Percentiles rank a stretch among this genome's conserved stretches.
These are phyloP conservation scores for Huntiella decipiens DNA, from an alignment of 2,329 filamentous ascomycete genomes.

Conservation along the genomic window DNA sequence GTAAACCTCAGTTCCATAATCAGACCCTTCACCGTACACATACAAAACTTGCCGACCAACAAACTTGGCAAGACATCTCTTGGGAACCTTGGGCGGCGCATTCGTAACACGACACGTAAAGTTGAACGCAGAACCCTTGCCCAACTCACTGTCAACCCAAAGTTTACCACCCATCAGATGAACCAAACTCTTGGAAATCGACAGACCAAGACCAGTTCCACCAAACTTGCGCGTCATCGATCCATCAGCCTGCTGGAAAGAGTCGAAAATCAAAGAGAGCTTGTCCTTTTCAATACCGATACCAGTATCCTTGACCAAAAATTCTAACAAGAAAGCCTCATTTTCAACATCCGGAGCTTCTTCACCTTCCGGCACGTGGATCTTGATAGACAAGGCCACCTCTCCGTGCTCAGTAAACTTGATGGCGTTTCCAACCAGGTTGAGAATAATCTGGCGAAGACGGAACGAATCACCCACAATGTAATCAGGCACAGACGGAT, in stretches of 20 bases:
- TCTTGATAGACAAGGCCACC: conserved; percentile 78
- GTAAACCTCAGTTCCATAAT: conserved; percentile 56
- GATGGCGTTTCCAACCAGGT: conserved; percentile 93
- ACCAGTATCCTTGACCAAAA: conserved; percentile 86
- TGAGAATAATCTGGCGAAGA: conserved; percentile 87
- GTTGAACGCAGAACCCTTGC: conserved; percentile 83
- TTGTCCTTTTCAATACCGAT: conserved; percentile 95
- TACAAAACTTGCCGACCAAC: conserved; percentile 82
- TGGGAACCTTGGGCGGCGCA: conserved; percentile 56
- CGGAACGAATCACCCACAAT: conserved; percentile 95
- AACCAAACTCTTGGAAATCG: conserved; percentile 86
- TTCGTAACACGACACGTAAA: conserved; percentile 87
- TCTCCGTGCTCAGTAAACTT: conserved; percentile 97
- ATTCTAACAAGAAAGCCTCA: conserved; percentile 57
- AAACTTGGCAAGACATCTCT: conserved; percentile 75
- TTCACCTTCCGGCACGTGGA: conserved; percentile 25
- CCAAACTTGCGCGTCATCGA: conserved; percentile 94
- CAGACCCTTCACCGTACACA: conserved; percentile 76
- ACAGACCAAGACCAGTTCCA: conserved; percentile 80
- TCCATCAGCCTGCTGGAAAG: conserved; percentile 94
- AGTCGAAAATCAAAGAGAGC: conserved; percentile 92
- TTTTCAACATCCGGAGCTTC: conserved; percentile 43
- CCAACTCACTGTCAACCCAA: conserved; percentile 86
- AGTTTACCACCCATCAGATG: conserved; percentile 93
- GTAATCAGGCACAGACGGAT: conserved; percentile 83